These are phyloP conservation scores for Mycena rebaudengoi DNA, from an alignment of 768 basidiomycete genomes.

Conservation along the genomic window DNA sequence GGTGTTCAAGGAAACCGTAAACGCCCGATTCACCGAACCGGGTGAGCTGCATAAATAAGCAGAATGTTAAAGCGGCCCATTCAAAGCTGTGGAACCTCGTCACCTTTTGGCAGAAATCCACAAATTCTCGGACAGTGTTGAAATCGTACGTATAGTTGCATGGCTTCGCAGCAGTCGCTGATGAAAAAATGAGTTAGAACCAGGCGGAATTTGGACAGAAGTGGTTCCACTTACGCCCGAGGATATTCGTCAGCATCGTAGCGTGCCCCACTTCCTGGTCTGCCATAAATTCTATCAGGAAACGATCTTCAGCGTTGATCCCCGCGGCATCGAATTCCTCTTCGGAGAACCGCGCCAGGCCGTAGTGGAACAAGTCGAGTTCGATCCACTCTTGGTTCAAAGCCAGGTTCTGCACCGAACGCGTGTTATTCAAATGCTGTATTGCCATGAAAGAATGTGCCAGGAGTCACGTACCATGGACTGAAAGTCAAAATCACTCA, in stretches of 20 bases:
- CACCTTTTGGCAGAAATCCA: constrained; percentile 68
- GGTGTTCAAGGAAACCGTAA: constrained; percentile 71
- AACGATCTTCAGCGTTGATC: constrained; percentile 59
- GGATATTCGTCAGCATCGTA: constrained; percentile 58
- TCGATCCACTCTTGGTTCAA: constrained; percentile 75
- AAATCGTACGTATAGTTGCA: constrained; percentile 69
- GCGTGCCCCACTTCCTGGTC: constrained; percentile 73
- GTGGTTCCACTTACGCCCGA: constrained; percentile 41
- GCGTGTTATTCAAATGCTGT: neutral
- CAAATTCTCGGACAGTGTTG: constrained; percentile 62
- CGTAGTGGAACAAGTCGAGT: constrained; percentile 66
- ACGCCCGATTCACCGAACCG: constrained; percentile 67
- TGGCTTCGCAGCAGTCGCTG: constrained; percentile 55
- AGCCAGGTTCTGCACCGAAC: constrained; percentile 53
- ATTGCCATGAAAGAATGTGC: too few species aligned
- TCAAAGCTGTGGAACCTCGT: too few species aligned
- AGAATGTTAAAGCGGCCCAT: neutral
- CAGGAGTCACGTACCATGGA: constrained; percentile 44
- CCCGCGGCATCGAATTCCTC: constrained; percentile 66
- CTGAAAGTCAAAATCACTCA: constrained; percentile 59
- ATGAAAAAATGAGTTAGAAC: constrained; percentile 1
- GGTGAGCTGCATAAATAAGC: constrained; percentile 43
- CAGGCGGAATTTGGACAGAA: neutral
- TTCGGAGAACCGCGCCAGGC: constrained; percentile 59
- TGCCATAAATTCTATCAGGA: constrained; percentile 68